Evolutionary conservation across 2,329 filamentous ascomycete genomes (phyloP).

Genomic region (Ophiobolus disseminans): DNA sequence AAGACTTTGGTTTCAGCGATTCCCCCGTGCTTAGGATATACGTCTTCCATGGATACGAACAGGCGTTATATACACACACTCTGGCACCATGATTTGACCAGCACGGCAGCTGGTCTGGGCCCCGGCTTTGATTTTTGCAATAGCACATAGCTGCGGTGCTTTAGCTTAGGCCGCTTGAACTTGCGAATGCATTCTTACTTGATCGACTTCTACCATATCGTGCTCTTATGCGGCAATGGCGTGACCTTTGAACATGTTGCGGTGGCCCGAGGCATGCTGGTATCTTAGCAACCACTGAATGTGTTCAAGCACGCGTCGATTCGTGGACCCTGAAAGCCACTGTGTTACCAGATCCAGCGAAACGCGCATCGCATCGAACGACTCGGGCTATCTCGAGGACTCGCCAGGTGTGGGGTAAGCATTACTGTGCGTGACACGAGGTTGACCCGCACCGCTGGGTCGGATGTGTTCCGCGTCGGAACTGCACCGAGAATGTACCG

Average conservation of each 20-base stretch:
- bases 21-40: neutral
- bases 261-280: too few relatives aligned
- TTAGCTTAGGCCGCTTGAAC: constrained; percentile 24
- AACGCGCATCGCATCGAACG: neutral
- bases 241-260: constrained; percentile 3
- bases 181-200: constrained; percentile 17
- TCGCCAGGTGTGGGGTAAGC: neutral
- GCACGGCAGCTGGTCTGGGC: constrained; percentile 2
- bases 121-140: constrained; percentile 4
- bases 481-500: constrained; percentile 9
- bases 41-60: constrained; percentile 9
- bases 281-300: neutral
- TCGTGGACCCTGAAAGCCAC: too few relatives aligned
- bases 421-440: constrained; percentile 1
- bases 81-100: constrained; percentile 1
- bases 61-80: constrained; percentile 20
- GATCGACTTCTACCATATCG: neutral
- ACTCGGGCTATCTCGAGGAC: neutral
- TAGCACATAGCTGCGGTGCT: constrained; percentile 5
- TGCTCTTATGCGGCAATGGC: neutral
- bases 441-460: constrained; percentile 5
- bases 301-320: neutral
- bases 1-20: constrained; percentile 10
- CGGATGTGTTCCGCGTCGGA: constrained; percentile 10
- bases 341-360: too few relatives aligned